Conservation (phyloP, 202 grass and related monocot genomes). For the Setaria viridis region DNA sequence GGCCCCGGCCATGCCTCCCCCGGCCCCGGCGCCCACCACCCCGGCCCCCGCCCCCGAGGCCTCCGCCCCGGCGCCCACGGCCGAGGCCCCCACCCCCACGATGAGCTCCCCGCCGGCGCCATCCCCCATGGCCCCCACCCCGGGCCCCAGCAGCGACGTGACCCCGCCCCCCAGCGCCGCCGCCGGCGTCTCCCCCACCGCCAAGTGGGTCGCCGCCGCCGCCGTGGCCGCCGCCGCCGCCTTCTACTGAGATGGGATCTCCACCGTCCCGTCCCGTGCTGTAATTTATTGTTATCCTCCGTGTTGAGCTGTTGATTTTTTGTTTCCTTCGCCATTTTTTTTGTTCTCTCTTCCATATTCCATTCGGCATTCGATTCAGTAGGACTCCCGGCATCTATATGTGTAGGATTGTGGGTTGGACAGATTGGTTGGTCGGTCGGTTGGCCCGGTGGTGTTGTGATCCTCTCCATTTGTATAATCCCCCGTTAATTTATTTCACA, state of each 20-base stretch:
- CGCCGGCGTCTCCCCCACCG: conserved; percentile 44
- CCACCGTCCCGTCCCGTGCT: background rate
- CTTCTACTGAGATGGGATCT: conserved; percentile 53
- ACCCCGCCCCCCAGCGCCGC: conserved; percentile 48
- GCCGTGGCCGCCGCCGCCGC: conserved; percentile 47
- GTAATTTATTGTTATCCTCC: conserved; percentile 24
- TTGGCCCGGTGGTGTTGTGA: conserved; percentile 31
- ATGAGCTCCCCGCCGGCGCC: conserved; percentile 44
- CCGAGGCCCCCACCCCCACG: conserved; percentile 24
- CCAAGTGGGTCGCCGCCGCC: conserved; percentile 53
- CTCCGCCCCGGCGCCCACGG: conserved; percentile 33
- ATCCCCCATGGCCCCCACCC: background rate
- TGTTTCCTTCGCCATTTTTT: background rate
- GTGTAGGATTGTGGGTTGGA: conserved; percentile 50
- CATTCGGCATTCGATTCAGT: conserved; percentile 54
- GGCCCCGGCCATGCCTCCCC: conserved; percentile 30
- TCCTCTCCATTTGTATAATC: conserved; percentile 56
- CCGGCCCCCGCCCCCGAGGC: conserved; percentile 24
- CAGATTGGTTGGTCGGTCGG: conserved; percentile 50
- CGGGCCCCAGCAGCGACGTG: background rate
- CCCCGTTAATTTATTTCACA: conserved; percentile 32
- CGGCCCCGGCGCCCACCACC: conserved; percentile 41
- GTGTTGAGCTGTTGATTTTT: conserved; percentile 31
- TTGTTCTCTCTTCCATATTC: conserved; percentile 4
- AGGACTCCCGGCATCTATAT: conserved; percentile 17